Conservation (phyloP, 2,329 filamentous ascomycete species). For the Talaromyces sp. region DNA sequence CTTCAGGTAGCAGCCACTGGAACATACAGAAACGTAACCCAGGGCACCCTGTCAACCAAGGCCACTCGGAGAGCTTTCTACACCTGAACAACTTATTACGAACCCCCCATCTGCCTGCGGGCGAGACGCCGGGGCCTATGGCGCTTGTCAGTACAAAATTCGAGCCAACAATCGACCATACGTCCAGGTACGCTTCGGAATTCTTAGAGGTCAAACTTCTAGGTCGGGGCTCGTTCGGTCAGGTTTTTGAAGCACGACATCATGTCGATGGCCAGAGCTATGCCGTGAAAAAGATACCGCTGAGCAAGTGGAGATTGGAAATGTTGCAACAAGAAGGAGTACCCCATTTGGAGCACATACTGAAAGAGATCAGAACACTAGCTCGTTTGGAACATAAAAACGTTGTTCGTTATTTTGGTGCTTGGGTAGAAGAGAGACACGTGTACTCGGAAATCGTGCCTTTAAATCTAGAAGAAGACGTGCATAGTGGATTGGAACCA, state of each 20-base stretch:
- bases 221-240: conserved; percentile 61
- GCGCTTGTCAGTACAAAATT: conserved; percentile 26
- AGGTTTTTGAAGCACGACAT: conserved; percentile 58
- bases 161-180: conserved; percentile 21
- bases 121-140: conserved; percentile 29
- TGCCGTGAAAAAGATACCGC: conserved; percentile 61
- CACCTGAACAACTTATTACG: conserved; percentile 22
- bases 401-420: conserved; percentile 61
- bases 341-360: conserved; percentile 51
- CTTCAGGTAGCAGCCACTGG: conserved; percentile 13
- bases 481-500: background rate
- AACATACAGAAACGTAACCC: conserved; percentile 20
- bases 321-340: conserved; percentile 49
- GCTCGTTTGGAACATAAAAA: conserved; percentile 60
- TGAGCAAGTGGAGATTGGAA: conserved; percentile 49
- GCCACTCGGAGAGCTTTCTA: conserved; percentile 22
- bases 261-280: conserved; percentile 59
- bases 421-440: conserved; percentile 56
- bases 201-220: conserved; percentile 52
- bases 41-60: conserved; percentile 17
- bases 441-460: conserved; percentile 11
- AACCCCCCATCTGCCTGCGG: conserved; percentile 23
- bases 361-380: conserved; percentile 58
- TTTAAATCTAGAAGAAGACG: background rate
- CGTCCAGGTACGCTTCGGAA: conserved; percentile 46